These are phyloP conservation scores for Boletus fagicola DNA, from an alignment of 768 basidiomycete species.

Conservation along the genomic window DNA sequence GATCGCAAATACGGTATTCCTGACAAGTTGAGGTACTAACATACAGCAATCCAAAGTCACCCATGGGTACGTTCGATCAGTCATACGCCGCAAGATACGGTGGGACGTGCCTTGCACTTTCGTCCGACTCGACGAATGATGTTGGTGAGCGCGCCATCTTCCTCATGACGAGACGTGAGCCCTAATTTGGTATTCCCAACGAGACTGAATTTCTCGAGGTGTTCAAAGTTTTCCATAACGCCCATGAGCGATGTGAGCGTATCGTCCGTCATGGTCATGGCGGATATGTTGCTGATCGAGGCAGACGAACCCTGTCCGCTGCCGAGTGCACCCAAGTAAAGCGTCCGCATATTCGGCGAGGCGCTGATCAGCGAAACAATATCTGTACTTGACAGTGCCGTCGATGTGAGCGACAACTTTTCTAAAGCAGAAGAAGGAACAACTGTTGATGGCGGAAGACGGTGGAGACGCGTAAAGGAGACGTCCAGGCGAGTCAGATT, in stretches of 20 bases:
- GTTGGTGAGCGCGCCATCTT: conserved; percentile 38
- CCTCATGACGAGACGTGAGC: conserved; percentile 26
- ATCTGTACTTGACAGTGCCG: conserved; percentile 40
- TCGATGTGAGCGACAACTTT: conserved; percentile 66
- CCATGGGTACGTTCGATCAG: background rate
- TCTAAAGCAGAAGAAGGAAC: conserved; percentile 35
- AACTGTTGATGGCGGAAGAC: conserved; percentile 22
- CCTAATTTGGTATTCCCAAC: conserved; percentile 66
- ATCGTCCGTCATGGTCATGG: conserved; percentile 57
- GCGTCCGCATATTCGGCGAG: conserved; percentile 43
- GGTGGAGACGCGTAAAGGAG: conserved; percentile 59
- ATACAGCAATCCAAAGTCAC: background rate
- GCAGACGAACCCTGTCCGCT: conserved; percentile 42
- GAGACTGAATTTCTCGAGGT: conserved; percentile 54
- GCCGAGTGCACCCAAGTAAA: conserved; percentile 61
- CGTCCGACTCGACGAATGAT: conserved; percentile 56
- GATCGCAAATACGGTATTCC: conserved; percentile 51
- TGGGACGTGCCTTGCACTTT: conserved; percentile 50
- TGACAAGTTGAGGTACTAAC: conserved; percentile 58
- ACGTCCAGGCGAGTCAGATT: conserved; percentile 55
- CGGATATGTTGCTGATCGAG: conserved; percentile 45
- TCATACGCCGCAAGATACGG: background rate
- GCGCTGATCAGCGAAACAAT: conserved; percentile 39
- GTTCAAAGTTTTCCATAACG: conserved; percentile 33
- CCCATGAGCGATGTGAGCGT: conserved; percentile 44